phyloP scores from a whole-genome alignment of 164 flowering plant species.

The Vitis vinifera region DNA sequence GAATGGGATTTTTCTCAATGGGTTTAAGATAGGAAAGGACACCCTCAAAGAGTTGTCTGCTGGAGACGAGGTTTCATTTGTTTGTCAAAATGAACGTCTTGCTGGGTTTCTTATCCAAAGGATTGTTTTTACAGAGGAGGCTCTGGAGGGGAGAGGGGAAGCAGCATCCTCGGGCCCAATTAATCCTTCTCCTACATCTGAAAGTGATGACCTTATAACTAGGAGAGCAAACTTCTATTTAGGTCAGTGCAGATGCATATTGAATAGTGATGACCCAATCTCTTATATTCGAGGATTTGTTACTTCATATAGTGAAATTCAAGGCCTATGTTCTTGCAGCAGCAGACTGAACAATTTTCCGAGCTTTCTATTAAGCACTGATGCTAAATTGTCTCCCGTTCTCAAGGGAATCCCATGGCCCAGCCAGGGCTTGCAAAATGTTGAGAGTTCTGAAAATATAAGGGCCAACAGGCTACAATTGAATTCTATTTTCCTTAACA shows the following conservation, averaged over 20 bases:
- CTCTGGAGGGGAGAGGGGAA: slow-evolving; percentile 7
- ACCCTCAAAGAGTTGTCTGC: slow-evolving; percentile 36
- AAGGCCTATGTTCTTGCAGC: not conserved
- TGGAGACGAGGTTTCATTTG: slow-evolving; percentile 70
- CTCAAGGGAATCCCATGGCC: not conserved
- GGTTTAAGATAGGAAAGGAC: slow-evolving; percentile 41
- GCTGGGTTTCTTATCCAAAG: slow-evolving; percentile 59
- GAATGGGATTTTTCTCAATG: slow-evolving; percentile 79
- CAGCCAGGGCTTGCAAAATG: not conserved
- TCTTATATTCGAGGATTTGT: slow-evolving; percentile 25
- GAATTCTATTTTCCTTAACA: not conserved
- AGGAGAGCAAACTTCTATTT: slow-evolving; percentile 36
- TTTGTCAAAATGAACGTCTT: slow-evolving; percentile 26
- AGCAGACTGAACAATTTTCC: not conserved
- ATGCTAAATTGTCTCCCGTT: not conserved
- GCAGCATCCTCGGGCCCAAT: not conserved
- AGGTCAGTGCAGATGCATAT: slow-evolving; percentile 48
- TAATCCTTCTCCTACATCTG: slow-evolving; percentile 5
- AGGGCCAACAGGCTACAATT: not conserved
- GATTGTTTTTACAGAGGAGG: slow-evolving; percentile 45
- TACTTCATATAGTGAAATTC: slow-evolving; percentile 7
- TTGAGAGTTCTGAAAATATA: not conserved
- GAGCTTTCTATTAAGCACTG: not conserved
- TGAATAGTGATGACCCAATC: slow-evolving; percentile 58
- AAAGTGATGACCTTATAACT: slow-evolving; percentile 14